Base-by-base conservation (phyloP, 148 eudicot genomes). In the Silene latifolia region DNA sequence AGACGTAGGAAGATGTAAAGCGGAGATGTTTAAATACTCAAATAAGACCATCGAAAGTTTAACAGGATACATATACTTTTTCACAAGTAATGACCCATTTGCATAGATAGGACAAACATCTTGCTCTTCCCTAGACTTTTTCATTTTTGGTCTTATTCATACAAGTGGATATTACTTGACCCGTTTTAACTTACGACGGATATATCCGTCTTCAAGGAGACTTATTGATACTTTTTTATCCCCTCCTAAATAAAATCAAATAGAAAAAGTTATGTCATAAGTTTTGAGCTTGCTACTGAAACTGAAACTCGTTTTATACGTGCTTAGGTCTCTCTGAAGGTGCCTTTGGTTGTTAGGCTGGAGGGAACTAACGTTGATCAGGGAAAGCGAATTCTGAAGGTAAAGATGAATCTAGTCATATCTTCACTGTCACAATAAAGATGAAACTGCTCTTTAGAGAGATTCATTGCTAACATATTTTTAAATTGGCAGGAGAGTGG, bases 331-430 rank as follows among this genome's bases (percentile, higher is more conserved):
- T 81, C 88, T 65, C 59, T 95, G 80, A 90, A 90, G 85, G 99
- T 95, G 56, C 96, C 97, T 3, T 88, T 92, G 24, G 85, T 90
- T 67, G 96, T 95, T 71, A 91, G 97, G 32, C 97, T 95, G 73
- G 99, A 95, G 83, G 97, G 99, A 20, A 92, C 99, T 69, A 95
- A 95, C 77, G 99, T 95, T 29, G 99, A 95, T 77, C 94, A 90
- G 78, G 99, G 99, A 65, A 92, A 90, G 88, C 89, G 97, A 76
- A 95, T 95, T 73, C 86, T 89, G 57, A 89, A 89, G 97, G 96
- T 94, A 82, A 83, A 42, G 3, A 53, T 32, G 25, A 63, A 29
- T 17, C 73, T 51, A 53, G 3, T 70, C 5, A 2, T 35, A 35
- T 35, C 7, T 0, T 68, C 29, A 46, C 13, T 10, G 1, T 67